phyloP scores from a whole-genome alignment of 2,329 filamentous ascomycete genomes.

The Ophiobolus disseminans region DNA sequence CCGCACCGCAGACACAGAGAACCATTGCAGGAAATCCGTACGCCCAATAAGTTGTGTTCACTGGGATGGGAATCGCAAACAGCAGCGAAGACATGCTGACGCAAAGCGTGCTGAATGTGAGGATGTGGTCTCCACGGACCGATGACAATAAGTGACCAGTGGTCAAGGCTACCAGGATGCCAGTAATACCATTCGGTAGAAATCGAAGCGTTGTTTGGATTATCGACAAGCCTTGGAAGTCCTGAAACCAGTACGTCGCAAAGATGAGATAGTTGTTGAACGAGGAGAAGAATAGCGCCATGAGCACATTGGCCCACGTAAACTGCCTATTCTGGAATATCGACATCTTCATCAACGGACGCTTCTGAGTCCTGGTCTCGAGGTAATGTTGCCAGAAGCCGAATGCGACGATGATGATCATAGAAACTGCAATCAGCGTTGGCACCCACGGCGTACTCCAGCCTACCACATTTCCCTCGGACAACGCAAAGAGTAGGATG shows the following conservation, averaged over 20 bases:
- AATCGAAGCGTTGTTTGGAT: constrained; percentile 74
- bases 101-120: constrained; percentile 64
- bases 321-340: constrained; percentile 68
- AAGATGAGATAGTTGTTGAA: constrained; percentile 74
- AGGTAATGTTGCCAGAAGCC: constrained; percentile 68
- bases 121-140: constrained; percentile 65
- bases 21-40: constrained; percentile 72
- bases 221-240: constrained; percentile 66
- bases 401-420: constrained; percentile 64
- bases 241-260: constrained; percentile 74
- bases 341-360: constrained; percentile 71
- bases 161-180: constrained; percentile 63
- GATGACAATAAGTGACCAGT: constrained; percentile 53
- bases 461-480: constrained; percentile 72
- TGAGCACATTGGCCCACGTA: constrained; percentile 68
- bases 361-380: constrained; percentile 58
- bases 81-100: constrained; percentile 65
- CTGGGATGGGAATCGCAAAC: constrained; percentile 69
- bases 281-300: constrained; percentile 69
- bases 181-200: constrained; percentile 68
- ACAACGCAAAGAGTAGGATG: constrained; percentile 70
- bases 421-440: constrained; percentile 63
- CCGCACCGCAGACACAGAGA: constrained; percentile 69
- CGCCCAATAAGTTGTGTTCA: constrained; percentile 69
- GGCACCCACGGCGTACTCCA: constrained; percentile 71